A percentile compares a stretch with the other conserved stretches of the same genome.
Evolutionary conservation across 1,139 yeast genomes (phyloP).

Genomic region (Hanseniaspora gamundiae): DNA sequence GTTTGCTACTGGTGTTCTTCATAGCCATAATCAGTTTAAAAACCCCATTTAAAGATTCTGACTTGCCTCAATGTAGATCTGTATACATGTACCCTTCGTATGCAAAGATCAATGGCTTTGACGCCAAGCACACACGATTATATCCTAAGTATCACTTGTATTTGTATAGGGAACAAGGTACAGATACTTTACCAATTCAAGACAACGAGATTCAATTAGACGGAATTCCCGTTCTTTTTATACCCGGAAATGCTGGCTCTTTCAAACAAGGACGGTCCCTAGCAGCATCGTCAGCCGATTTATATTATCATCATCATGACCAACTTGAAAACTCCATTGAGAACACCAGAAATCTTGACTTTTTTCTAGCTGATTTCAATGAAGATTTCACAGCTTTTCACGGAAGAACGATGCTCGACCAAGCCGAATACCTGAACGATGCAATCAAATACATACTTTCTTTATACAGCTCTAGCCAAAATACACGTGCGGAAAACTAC

Average conservation of each 20-base stretch:
- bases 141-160: slow-evolving; percentile 74
- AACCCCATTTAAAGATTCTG: slow-evolving; percentile 27
- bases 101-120: slow-evolving; percentile 61
- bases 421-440: slow-evolving; percentile 86
- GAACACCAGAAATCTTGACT: slow-evolving; percentile 43
- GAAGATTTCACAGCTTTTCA: slow-evolving; percentile 96
- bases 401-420: slow-evolving; percentile 86
- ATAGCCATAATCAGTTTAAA: not conserved
- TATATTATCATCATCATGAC: slow-evolving; percentile 31
- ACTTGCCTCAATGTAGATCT: slow-evolving; percentile 38
- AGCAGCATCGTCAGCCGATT: slow-evolving; percentile 63
- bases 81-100: slow-evolving; percentile 71
- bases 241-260: slow-evolving; percentile 97
- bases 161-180: slow-evolving; percentile 64
- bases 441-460: slow-evolving; percentile 67
- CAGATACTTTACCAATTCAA: slow-evolving; percentile 42
- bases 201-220: slow-evolving; percentile 32
- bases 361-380: slow-evolving; percentile 84
- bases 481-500: slow-evolving; percentile 7
- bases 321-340: slow-evolving; percentile 14
- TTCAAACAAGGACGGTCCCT: slow-evolving; percentile 80
- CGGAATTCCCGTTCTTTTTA: slow-evolving; percentile 82
- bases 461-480: slow-evolving; percentile 35
- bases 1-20: not conserved
- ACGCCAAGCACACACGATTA: slow-evolving; percentile 51